Percentiles rank a stretch among this genome's conserved stretches.
Conservation (phyloP, 148 eudicot species). For the Salicornia ramosissima region DNA sequence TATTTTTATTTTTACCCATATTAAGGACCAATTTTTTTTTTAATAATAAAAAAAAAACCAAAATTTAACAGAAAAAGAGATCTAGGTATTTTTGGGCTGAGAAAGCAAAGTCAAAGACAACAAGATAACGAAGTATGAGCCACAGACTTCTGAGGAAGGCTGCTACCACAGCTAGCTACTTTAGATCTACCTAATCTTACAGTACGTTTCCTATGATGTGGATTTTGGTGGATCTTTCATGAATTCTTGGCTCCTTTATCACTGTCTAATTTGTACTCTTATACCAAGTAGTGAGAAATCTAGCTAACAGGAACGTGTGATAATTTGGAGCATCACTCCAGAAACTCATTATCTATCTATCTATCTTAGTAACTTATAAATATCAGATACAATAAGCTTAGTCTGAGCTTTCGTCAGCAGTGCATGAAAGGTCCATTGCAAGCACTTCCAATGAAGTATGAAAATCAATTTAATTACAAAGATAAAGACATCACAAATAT, state of each 20-base stretch:
- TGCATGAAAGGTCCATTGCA: conserved; percentile 1
- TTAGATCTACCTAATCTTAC: neutral
- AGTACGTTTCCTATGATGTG: conserved; percentile 15
- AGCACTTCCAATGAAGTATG: neutral
- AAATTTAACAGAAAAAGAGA: neutral
- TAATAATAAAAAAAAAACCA: no score
- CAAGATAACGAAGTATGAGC: conserved; percentile 44
- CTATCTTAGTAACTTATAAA: no score
- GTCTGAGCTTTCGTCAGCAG: conserved; percentile 1
- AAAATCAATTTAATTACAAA: neutral
- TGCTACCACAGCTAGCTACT: conserved; percentile 29
- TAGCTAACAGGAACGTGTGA: no score
- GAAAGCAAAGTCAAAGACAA: conserved; percentile 39
- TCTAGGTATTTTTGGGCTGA: conserved; percentile 34
- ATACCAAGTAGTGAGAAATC: no score
- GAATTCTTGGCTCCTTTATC: no score
- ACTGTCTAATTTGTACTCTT: no score
- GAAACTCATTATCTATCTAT: no score
- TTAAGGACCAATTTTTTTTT: no score
- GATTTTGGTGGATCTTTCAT: neutral
- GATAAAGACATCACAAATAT: neutral
- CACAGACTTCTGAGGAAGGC: conserved; percentile 33
- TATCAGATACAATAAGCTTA: neutral
- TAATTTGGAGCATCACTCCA: no score
- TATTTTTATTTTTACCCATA: no score